These are phyloP conservation scores for Anethum foeniculum DNA, from an alignment of 140 eudicot genomes.

Conservation along the genomic window DNA sequence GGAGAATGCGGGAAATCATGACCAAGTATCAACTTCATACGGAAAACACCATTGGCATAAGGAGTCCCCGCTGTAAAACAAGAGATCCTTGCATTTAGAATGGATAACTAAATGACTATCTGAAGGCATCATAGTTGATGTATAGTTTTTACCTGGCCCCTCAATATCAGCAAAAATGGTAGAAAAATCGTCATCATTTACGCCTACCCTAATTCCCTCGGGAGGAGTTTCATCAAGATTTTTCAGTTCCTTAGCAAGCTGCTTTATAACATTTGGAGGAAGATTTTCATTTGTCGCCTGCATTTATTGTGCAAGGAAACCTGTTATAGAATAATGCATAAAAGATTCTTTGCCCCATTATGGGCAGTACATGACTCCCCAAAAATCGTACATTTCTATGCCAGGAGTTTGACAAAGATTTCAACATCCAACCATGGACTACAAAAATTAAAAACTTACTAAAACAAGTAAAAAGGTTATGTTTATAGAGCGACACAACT, in stretches of 20 bases:
- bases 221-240: constrained; percentile 98
- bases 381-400: background rate
- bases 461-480: background rate
- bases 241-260: constrained; percentile 87
- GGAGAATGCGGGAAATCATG: constrained; percentile 93
- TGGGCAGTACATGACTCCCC: background rate
- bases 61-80: constrained; percentile 93
- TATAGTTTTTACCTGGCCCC: constrained; percentile 63
- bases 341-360: background rate
- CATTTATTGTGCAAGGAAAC: constrained; percentile 9
- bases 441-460: background rate
- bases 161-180: constrained; percentile 92
- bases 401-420: background rate
- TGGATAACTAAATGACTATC: background rate
- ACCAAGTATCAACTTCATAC: constrained; percentile 77
- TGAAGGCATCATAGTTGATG: background rate
- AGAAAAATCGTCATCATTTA: constrained; percentile 89
- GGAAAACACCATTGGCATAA: constrained; percentile 85
- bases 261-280: constrained; percentile 95
- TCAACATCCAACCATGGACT: background rate
- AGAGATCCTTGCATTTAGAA: background rate
- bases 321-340: background rate
- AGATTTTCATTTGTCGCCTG: constrained; percentile 97
- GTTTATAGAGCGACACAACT: background rate
- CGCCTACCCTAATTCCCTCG: constrained; percentile 95